Evolutionary conservation across 1,284 basidiomycete genomes (phyloP).

Genomic region (Ceratobasidium sp.): DNA sequence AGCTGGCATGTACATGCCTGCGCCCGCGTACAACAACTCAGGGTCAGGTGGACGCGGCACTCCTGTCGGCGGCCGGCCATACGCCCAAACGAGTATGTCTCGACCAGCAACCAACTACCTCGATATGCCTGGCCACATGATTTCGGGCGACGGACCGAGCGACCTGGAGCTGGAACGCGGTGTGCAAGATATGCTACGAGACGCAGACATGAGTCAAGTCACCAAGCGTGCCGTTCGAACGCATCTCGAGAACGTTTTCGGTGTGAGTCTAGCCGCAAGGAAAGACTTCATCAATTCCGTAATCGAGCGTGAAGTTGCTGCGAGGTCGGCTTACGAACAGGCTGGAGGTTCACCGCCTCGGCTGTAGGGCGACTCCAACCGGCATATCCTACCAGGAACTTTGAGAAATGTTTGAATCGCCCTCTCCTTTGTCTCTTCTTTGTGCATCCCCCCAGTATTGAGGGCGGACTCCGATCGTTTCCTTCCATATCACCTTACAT

Average conservation of each 20-base stretch:
- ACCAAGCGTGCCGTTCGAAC: constrained; percentile 89
- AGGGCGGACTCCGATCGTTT: constrained; percentile 37
- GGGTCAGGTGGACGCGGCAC: constrained; percentile 40
- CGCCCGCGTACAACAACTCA: constrained; percentile 22
- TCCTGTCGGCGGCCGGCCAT: constrained; percentile 34
- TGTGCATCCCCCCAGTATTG: constrained; percentile 27
- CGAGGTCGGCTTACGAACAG: constrained; percentile 6
- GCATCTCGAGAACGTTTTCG: constrained; percentile 78
- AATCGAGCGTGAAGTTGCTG: constrained; percentile 42
- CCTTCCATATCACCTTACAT: constrained; percentile 22
- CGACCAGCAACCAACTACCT: constrained; percentile 76
- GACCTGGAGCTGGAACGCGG: constrained; percentile 75
- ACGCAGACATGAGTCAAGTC: constrained; percentile 83
- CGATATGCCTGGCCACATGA: constrained; percentile 27
- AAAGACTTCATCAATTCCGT: constrained; percentile 55
- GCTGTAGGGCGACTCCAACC: constrained; percentile 13
- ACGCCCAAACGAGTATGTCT: constrained; percentile 63
- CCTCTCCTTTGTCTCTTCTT: constrained; percentile 18
- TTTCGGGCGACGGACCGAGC: constrained; percentile 59
- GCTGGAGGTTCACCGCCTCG: constrained; percentile 21
- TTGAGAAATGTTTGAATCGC: constrained; percentile 24
- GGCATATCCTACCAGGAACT: neutral
- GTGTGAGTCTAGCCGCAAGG: constrained; percentile 49
- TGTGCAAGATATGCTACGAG: constrained; percentile 72
- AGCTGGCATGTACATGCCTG: constrained; percentile 49